Conservation (phyloP, 2,329 filamentous ascomycete species). For the Penicillium crustosum region DNA sequence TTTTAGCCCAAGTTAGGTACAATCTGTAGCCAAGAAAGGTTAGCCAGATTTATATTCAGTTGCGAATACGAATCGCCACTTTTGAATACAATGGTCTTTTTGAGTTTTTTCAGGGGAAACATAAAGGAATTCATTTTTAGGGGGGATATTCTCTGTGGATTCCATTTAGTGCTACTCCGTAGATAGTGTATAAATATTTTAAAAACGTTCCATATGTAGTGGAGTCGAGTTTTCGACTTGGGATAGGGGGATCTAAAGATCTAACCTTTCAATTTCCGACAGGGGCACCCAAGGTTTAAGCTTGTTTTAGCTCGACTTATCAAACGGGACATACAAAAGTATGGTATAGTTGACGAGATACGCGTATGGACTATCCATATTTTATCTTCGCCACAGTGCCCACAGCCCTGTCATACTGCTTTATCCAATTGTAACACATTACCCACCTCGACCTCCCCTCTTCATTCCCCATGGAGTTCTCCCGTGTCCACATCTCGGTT, state of each 20-base stretch:
- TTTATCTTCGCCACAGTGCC: slow-evolving; percentile 5
- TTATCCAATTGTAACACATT: neutral
- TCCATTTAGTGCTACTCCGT: neutral
- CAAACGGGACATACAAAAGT: slow-evolving; percentile 1
- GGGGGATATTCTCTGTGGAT: neutral
- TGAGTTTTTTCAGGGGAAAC: neutral
- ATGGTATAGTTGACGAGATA: slow-evolving; percentile 1
- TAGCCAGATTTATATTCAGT: neutral
- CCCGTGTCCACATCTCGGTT: slow-evolving; percentile 12
- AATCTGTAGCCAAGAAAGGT: neutral
- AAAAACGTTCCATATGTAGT: neutral
- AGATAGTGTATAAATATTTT: neutral
- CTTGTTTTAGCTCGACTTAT: slow-evolving; percentile 23
- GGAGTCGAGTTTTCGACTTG: neutral
- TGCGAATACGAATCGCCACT: slow-evolving; percentile 9
- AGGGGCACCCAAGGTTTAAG: slow-evolving; percentile 21
- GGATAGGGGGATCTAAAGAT: slow-evolving; percentile 8
- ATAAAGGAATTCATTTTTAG: neutral
- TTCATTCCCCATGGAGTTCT: slow-evolving; percentile 7
- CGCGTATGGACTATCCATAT: slow-evolving; percentile 4
- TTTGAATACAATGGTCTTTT: neutral
- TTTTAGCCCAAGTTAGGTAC: neutral
- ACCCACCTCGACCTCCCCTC: neutral
- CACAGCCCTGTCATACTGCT: neutral
- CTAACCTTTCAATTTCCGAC: slow-evolving; percentile 12